A percentile compares a stretch with the other conserved stretches of the same genome.
Conservation (phyloP, 2,329 filamentous ascomycete species). For the Capronia epimyces region DNA sequence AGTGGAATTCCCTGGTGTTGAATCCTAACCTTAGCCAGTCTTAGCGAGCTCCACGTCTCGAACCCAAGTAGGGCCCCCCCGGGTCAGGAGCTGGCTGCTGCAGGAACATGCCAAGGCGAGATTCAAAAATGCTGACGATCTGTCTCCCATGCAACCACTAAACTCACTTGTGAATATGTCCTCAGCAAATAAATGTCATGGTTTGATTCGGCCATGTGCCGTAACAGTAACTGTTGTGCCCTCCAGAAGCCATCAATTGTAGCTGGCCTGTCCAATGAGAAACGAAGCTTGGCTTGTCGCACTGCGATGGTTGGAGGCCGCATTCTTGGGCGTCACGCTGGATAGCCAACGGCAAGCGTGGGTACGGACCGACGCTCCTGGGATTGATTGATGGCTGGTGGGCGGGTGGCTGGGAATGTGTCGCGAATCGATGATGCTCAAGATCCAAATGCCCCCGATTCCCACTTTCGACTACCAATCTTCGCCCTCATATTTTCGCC, state of each 20-base stretch:
- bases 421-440: neutral
- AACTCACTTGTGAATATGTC: slow-evolving; percentile 13
- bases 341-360: slow-evolving; percentile 20
- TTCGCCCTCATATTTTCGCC: neutral
- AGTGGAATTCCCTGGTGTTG: neutral
- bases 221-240: neutral
- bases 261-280: slow-evolving; percentile 7
- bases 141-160: slow-evolving; percentile 9
- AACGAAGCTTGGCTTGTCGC: slow-evolving; percentile 5
- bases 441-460: neutral
- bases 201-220: slow-evolving; percentile 13
- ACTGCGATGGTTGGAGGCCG: slow-evolving; percentile 12
- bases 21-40: neutral
- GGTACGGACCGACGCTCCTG: slow-evolving; percentile 23
- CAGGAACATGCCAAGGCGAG: slow-evolving; percentile 22
- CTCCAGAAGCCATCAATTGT: slow-evolving; percentile 2
- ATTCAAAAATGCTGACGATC: slow-evolving; percentile 24
- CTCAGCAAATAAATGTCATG: slow-evolving; percentile 6
- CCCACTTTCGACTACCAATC: slow-evolving; percentile 2
- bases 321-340: slow-evolving; percentile 20
- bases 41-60: slow-evolving; percentile 16
- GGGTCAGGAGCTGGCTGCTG: slow-evolving; percentile 22
- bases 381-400: slow-evolving; percentile 9
- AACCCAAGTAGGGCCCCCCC: slow-evolving; percentile 3
- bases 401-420: slow-evolving; percentile 18